These are phyloP conservation scores for Tubosaeta sp. DNA, from an alignment of 768 basidiomycete species.

Conservation along the genomic window DNA sequence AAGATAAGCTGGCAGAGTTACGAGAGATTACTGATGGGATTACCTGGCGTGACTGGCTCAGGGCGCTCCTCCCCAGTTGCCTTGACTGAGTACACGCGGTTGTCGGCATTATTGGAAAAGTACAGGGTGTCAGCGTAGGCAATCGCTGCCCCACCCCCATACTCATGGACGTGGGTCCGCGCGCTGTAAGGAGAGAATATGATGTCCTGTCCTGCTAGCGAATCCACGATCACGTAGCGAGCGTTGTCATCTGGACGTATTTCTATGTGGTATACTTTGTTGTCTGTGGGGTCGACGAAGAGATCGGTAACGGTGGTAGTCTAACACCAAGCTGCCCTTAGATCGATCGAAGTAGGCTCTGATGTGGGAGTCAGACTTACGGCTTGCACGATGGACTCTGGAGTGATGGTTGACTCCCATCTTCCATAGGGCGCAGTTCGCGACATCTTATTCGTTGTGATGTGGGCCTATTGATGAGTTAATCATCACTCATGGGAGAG, in stretches of 20 bases:
- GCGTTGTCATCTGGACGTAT: slow-evolving; percentile 52
- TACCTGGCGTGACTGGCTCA: slow-evolving; percentile 60
- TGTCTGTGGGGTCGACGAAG: slow-evolving; percentile 48
- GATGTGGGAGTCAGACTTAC: slow-evolving; percentile 30
- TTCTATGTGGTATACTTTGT: slow-evolving; percentile 54
- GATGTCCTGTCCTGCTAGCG: slow-evolving; percentile 43
- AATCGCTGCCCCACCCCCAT: slow-evolving; percentile 62
- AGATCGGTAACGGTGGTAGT: slow-evolving; percentile 37
- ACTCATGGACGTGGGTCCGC: slow-evolving; percentile 61
- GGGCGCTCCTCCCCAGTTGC: slow-evolving; percentile 30
- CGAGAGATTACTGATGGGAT: slow-evolving; percentile 13
- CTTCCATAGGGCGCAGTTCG: slow-evolving; percentile 51
- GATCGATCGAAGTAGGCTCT: too few species aligned
- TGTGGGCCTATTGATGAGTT: too few species aligned
- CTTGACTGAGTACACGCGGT: slow-evolving; percentile 46
- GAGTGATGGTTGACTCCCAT: slow-evolving; percentile 56
- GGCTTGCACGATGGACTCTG: slow-evolving; percentile 46
- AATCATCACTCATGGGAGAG: too few species aligned
- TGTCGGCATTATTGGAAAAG: slow-evolving; percentile 59
- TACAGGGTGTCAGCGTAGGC: slow-evolving; percentile 48
- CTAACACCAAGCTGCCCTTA: slow-evolving; percentile 13
- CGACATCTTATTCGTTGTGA: slow-evolving; percentile 17
- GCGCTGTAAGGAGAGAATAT: slow-evolving; percentile 53
- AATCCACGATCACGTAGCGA: slow-evolving; percentile 55
- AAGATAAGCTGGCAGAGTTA: neutral